Conservation (phyloP, 1,284 basidiomycete species). For the Pisolithus thermaeus region DNA sequence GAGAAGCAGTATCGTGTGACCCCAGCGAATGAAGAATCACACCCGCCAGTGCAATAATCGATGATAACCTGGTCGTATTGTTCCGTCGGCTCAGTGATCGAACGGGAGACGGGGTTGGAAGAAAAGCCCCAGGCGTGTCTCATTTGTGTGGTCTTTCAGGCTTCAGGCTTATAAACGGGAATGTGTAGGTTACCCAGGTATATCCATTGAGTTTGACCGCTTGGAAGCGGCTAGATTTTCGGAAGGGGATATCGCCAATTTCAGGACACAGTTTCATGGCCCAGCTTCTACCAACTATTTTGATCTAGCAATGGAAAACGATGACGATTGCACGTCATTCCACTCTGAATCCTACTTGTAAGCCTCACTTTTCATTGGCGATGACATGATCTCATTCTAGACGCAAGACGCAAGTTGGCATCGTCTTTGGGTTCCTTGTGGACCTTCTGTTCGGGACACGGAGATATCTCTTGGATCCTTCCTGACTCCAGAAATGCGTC, state of each 20-base stretch:
- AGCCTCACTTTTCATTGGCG: background rate
- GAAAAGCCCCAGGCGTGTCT: conserved; percentile 46
- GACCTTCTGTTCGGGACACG: conserved; percentile 72
- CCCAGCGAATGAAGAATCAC: conserved; percentile 8
- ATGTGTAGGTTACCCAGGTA: conserved; percentile 55
- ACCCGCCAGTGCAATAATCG: conserved; percentile 13
- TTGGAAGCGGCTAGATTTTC: conserved; percentile 82
- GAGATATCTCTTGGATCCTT: conserved; percentile 58
- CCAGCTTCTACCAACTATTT: conserved; percentile 65
- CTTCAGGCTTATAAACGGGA: background rate
- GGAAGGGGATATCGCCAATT: conserved; percentile 79
- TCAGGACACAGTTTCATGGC: conserved; percentile 82
- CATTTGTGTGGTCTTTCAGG: background rate
- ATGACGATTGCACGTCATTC: conserved; percentile 61
- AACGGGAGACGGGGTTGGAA: conserved; percentile 48
- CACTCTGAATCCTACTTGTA: background rate
- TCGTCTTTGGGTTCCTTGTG: conserved; percentile 67
- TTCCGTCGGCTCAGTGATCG: conserved; percentile 72
- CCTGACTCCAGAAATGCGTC: conserved; percentile 17
- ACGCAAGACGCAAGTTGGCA: conserved; percentile 67
- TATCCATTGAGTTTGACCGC: conserved; percentile 82
- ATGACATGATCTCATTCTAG: conserved; percentile 22
- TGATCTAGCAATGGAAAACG: conserved; percentile 60
- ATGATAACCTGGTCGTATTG: conserved; percentile 78
- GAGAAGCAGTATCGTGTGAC: conserved; percentile 53